Conservation (phyloP, 164 flowering plant species). For the Liquidambar formosana region DNA sequence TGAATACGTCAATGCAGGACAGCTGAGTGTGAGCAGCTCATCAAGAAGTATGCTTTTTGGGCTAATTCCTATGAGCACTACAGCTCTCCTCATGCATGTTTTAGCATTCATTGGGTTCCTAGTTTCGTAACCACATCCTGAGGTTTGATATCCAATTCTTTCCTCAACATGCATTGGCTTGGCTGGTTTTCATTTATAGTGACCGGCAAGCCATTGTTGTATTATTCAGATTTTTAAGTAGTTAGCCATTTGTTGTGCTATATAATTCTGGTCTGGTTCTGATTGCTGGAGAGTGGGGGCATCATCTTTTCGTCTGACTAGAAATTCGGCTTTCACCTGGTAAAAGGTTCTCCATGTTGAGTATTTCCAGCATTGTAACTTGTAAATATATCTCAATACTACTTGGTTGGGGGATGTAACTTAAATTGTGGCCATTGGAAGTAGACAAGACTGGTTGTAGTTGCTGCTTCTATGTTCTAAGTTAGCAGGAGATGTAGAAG, state of each 20-base stretch:
- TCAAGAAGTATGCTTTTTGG: slow-evolving; percentile 22
- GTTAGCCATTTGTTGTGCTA: background rate
- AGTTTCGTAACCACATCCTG: slow-evolving; percentile 21
- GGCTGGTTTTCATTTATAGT: slow-evolving; percentile 9
- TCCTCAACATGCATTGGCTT: slow-evolving; percentile 3
- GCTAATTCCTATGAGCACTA: slow-evolving; percentile 13
- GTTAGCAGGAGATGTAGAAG: background rate
- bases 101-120: slow-evolving; percentile 17
- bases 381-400: too few relatives aligned
- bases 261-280: background rate
- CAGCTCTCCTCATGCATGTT: slow-evolving; percentile 24
- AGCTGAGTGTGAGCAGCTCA: slow-evolving; percentile 47
- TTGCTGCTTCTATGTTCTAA: too few relatives aligned
- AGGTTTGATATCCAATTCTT: slow-evolving; percentile 8
- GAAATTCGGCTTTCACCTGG: background rate
- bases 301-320: background rate
- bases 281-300: slow-evolving; percentile 1
- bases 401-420: background rate
- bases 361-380: too few relatives aligned
- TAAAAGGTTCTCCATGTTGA: slow-evolving; percentile 12
- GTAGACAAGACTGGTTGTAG: background rate
- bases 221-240: background rate
- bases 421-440: background rate
- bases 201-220: slow-evolving; percentile 2
- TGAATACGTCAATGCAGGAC: slow-evolving; percentile 48